Conservation (phyloP, 306 rosid genomes). For the Sindora glabra region DNA sequence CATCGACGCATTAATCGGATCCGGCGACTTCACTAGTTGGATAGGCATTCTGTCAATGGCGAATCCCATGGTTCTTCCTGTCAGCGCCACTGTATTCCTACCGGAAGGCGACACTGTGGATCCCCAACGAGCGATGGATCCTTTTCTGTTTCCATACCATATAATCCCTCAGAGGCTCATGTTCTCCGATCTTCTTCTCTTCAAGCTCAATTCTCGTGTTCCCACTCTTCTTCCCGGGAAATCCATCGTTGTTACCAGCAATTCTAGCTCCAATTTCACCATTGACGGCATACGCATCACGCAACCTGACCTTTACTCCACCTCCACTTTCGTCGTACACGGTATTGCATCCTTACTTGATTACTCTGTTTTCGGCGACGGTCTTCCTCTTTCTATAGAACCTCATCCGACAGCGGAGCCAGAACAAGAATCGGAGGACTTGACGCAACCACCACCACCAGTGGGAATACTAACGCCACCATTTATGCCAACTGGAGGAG, state of each 20-base stretch:
- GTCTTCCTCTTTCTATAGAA: not conserved
- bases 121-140: constrained; percentile 12
- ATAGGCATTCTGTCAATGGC: constrained; percentile 23
- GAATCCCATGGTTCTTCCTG: constrained; percentile 13
- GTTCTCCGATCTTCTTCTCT: constrained; percentile 55
- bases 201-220: constrained; percentile 35
- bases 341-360: constrained; percentile 37
- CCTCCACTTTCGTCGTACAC: constrained; percentile 43
- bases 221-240: constrained; percentile 65
- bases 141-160: constrained; percentile 55
- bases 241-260: constrained; percentile 43
- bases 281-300: constrained; percentile 31
- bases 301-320: constrained; percentile 43
- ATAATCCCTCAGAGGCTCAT: constrained; percentile 64
- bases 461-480: not conserved
- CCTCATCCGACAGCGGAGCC: not conserved
- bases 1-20: constrained; percentile 57
- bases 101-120: constrained; percentile 23
- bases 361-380: constrained; percentile 35
- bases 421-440: not conserved
- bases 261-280: constrained; percentile 40
- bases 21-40: constrained; percentile 52
- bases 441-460: not conserved
- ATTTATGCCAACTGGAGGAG: not conserved
- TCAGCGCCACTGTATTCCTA: constrained; percentile 59